A percentile compares a stretch with the other conserved stretches of the same genome.
phyloP scores from a whole-genome alignment of 345 rosid genomes.

The Raphanus sativus region DNA sequence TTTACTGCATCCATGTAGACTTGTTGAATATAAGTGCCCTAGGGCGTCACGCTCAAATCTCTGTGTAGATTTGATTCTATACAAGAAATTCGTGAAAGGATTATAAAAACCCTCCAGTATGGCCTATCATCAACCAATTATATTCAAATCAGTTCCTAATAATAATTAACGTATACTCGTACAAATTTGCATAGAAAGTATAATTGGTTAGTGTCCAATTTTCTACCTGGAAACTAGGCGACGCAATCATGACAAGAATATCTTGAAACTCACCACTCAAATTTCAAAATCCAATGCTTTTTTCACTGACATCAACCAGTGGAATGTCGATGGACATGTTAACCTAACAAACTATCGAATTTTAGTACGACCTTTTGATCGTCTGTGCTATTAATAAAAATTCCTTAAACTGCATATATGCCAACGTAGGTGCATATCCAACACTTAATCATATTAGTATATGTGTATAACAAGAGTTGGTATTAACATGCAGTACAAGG shows the following conservation, averaged over 20 bases:
- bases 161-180: neutral
- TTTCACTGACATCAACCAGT: conserved; percentile 36
- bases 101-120: conserved; percentile 13
- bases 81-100: neutral
- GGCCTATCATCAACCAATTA: conserved; percentile 34
- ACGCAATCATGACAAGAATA: conserved; percentile 58
- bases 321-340: conserved; percentile 34
- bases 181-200: neutral
- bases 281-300: conserved; percentile 32
- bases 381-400: neutral
- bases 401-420: neutral
- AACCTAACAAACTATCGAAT: conserved; percentile 36
- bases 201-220: conserved; percentile 13
- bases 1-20: conserved; percentile 15
- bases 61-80: conserved; percentile 36
- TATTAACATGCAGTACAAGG: neutral
- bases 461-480: neutral
- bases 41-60: conserved; percentile 38
- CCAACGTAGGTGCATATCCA: neutral
- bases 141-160: neutral
- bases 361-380: neutral
- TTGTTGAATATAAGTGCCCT: conserved; percentile 13
- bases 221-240: conserved; percentile 48
- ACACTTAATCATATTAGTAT: neutral
- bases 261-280: conserved; percentile 50